Evolutionary conservation across 129 eudicot genomes (phyloP), one percentile per base, ranked within the genome.

Genomic region (Flaveria robusta): DNA sequence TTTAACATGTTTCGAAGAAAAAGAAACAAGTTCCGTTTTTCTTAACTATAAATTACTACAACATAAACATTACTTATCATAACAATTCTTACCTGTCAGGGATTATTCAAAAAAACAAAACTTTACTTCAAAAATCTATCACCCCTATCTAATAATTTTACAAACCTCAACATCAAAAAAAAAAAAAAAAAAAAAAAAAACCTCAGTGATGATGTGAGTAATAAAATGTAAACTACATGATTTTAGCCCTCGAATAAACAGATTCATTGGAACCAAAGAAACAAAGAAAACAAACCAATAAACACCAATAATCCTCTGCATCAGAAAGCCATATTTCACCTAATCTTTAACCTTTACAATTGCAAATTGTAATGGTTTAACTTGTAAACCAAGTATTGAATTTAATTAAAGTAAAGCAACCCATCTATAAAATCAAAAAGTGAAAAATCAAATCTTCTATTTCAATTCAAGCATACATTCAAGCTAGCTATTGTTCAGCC

Each of bases 401-500:
- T 71, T 51, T 62, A 72, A 73, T n/a, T 16, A 73, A 72, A 73
- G 63, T 64, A 80, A 73, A 80, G 69, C 78, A 62, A 79, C 4
- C 71, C 23, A 52, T n/a, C 8, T 27, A 19, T 9, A 24, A 20
- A 70, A 2, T 70, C 23, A 70, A 70, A 54, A 41, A 49, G 72
- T 31, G 60, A 79, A 31, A 31, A 54, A 56, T 45, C 75, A 42
- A 82, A 55, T 14, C 90, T 86, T 86, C 66, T 46, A 71, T 75
- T 85, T 71, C 86, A 83, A 77, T 80, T 81, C 90, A 88, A 86
- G 90, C 87, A 82, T 79, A 71, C 80, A 81, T 64, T 77, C 39
- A 43, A 24, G 13, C 19, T 62, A 34, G 49, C 43, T 39, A 60
- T 26, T 65, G 27, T 9, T 51, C 47, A 46, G 42, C 49, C 45